A percentile compares a stretch with the other conserved stretches of the same genome.
phyloP scores from a whole-genome alignment of 1,139 yeast genomes.

The Blastobotrys malaysiensis region DNA sequence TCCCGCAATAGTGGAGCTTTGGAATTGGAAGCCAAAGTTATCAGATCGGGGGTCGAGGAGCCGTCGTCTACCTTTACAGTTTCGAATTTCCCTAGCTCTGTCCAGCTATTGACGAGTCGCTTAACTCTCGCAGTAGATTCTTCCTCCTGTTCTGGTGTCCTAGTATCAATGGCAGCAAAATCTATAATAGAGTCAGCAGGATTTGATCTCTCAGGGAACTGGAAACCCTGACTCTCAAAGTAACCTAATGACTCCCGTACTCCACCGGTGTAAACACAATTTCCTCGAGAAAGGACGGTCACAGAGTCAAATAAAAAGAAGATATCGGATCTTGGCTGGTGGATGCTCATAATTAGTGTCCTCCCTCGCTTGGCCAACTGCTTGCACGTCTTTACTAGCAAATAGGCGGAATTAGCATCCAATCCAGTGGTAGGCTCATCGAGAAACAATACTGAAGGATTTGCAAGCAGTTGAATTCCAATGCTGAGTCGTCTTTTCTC shows the following conservation, averaged over 20 bases:
- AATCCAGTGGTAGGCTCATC: slow-evolving; percentile 92
- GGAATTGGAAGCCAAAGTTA: slow-evolving; percentile 13
- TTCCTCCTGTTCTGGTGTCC: slow-evolving; percentile 40
- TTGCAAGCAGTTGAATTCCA: slow-evolving; percentile 70
- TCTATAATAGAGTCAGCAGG: slow-evolving; percentile 67
- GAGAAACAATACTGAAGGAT: slow-evolving; percentile 69
- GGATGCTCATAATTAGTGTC: slow-evolving; percentile 69
- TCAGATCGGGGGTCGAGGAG: slow-evolving; percentile 1
- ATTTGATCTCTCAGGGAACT: slow-evolving; percentile 45
- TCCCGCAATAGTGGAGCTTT: slow-evolving; percentile 45
- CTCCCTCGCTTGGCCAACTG: slow-evolving; percentile 57
- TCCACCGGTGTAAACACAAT: slow-evolving; percentile 55
- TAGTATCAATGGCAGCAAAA: slow-evolving; percentile 60
- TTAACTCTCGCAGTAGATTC: slow-evolving; percentile 43
- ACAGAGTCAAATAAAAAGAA: slow-evolving; percentile 62
- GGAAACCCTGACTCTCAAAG: slow-evolving; percentile 46
- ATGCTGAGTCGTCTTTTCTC: slow-evolving; percentile 74
- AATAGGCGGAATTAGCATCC: slow-evolving; percentile 70
- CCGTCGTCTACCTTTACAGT: slow-evolving; percentile 1
- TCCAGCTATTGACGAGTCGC: slow-evolving; percentile 49
- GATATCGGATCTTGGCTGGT: slow-evolving; percentile 81
- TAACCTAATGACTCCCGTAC: slow-evolving; percentile 44
- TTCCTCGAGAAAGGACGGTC: slow-evolving; percentile 64
- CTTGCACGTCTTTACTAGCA: slow-evolving; percentile 58
- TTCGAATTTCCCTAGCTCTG: slow-evolving; percentile 14